Base-by-base conservation (phyloP, 106 monocot genomes). In the Phalaenopsis equestris region DNA sequence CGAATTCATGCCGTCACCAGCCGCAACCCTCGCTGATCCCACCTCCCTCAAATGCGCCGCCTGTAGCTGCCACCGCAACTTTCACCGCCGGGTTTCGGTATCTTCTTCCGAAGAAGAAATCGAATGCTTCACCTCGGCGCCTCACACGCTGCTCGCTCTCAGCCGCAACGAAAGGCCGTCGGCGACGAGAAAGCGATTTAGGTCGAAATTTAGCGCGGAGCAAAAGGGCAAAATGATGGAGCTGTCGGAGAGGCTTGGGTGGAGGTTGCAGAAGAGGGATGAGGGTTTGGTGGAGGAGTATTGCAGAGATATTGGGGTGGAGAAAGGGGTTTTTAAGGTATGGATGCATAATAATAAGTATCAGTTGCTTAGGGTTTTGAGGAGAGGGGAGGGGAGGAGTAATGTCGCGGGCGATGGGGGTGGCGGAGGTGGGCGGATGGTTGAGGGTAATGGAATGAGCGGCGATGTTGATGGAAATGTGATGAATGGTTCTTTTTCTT, bases 281-380 rank as follows among this genome's bases (percentile, higher is more conserved):
- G 92, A 90, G 2, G 88, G 45, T 12, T 3, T 90, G 76, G 86
- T 92, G 74, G 92, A 90, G 38, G 83, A 82, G 46, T 81, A 78
- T 23, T 94, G 92, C 80, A 70, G 85, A 11, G 85, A 87, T 77
- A 94, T 94, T 47, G 92, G 92, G 5, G 90, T 94, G 10, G 78
- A 72, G 3, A 88, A 77, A 73, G 83, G 88, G 1, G 92, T 92
- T 58, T 94, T 94, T 83, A 94, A 94, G 84, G 90, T 94, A 19
- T 91, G 91, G 94, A 94, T 94, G 94, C 91, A 94, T 82, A 94
- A 94, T 82, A 94, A 94, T 84, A 94, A 91, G 86, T 89, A 89
- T 77, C 83, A 74, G 75, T 90, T 88, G 86, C 41, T 89, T 6
- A 76, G 80, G 3, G 45, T 41, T 17, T 14, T 7, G 42, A 9